Evolutionary conservation across 176 grass and related monocot genomes (phyloP), one percentile per base, ranked within the genome.

Genomic region (Poa pratensis): DNA sequence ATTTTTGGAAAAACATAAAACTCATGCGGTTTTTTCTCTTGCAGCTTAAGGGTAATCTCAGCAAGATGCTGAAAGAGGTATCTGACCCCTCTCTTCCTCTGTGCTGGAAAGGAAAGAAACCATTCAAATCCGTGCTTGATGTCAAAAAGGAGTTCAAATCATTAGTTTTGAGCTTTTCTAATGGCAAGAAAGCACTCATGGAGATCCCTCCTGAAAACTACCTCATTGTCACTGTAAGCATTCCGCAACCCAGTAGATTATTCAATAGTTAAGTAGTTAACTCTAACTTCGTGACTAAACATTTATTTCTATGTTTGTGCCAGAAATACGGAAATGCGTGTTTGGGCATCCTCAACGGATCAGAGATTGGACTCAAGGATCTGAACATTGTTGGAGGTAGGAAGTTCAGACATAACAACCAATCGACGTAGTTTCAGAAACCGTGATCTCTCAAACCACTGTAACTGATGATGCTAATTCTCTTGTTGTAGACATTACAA

Each of bases 161-260:
- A 22, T 85, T 96, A 52, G 14, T 86, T 73, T 70, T 99, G 55
- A 91, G 69, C 88, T 99, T 99, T 73, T 80, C 73, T 22, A 96
- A 88, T 85, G 94, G 86, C 71, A 94, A 86, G 72, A 88, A 77
- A 51, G 43, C 90, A 5, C 45, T 80, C 35, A 86, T 99, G 84
- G 97, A 99, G 78, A 92, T 99, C 55, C 97, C 91, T 76, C 91
- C 97, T 57, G 86, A 99, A 78, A 99, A 99, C 68, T 99, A 99
- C 84, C 92, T 99, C 63, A 92, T 99, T 68, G 88, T 99, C 40
- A 92, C 97, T 4, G 97, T 99, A 94, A 91, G 80, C 83, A 49
- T 60, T 86, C 28, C 6, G 2, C 46, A 54, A 83, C 80, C 35
- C 55, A 6, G 65, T 46, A 7, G 3, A 80, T 52, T 75, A 4